Percentiles rank a stretch among this genome's conserved stretches.
phyloP scores from a whole-genome alignment of 148 eudicot genomes.

The Dianthus caryophyllus region DNA sequence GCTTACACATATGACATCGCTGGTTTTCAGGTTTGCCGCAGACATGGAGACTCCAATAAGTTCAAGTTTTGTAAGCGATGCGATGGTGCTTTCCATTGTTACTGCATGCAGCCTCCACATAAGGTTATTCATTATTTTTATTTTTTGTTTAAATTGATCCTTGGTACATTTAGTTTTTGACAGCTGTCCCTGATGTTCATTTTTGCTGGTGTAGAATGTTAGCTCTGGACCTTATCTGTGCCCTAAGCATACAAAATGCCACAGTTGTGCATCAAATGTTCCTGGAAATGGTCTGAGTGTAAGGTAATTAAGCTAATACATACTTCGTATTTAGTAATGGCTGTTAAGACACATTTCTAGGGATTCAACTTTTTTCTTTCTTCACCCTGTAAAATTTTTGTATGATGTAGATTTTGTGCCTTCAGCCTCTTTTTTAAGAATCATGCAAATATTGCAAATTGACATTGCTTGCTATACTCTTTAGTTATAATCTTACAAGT shows the following conservation, averaged over 20 bases:
- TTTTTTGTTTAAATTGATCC: background rate
- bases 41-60: constrained; percentile 82
- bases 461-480: background rate
- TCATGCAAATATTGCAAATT: background rate
- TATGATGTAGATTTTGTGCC: background rate
- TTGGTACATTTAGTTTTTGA: background rate
- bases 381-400: background rate
- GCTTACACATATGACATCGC: constrained; percentile 1
- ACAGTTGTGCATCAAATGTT: constrained; percentile 85
- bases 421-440: background rate
- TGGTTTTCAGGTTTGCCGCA: constrained; percentile 60
- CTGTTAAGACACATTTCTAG: background rate
- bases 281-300: constrained; percentile 92
- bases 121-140: constrained; percentile 44
- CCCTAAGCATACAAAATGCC: constrained; percentile 97
- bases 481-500: background rate
- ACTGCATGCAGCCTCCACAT: constrained; percentile 98
- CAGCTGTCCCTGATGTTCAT: background rate
- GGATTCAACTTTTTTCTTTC: background rate
- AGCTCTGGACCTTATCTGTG: constrained; percentile 90
- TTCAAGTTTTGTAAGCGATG: constrained; percentile 94
- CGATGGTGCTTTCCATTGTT: constrained; percentile 93
- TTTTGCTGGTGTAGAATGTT: constrained; percentile 60
- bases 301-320: constrained; percentile 38
- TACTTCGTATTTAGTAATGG: background rate